Evolutionary conservation across 805 yeast genomes (phyloP), one percentile per base, ranked within the genome.

Genomic region (Wickerhamiella vanderwaltii): DNA sequence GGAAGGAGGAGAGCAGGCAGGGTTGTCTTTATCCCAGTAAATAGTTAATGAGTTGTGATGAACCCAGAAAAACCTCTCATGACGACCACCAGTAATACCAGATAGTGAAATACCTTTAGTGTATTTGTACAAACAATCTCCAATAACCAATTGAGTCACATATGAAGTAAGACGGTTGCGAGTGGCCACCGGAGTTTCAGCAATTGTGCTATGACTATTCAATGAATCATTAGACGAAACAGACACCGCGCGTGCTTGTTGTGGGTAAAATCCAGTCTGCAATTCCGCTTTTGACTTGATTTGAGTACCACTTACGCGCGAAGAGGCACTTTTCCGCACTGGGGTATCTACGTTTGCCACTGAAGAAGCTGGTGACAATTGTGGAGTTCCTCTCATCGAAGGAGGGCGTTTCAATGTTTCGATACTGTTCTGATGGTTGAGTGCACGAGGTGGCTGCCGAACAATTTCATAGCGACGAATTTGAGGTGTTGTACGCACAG

Each of bases 21-120:
- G 96, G 53, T 83, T 83, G 11, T 76, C 69, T 3, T 72, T 69
- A 4, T 88, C 78, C 98, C 98, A 88, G 59, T 84, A 85, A 36
- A 88, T 65, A 0, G 95, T 84, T 65, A 85, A 63, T 6, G 91
- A 79, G 59, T 87, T 86, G 2, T 97, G 97, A 61, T 88, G 94
- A 35, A 91, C 74, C 97, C 97, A 88, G 69, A 88, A 88, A 63
- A 75, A 88, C 49, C 96, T 71, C 56, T 80, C 91, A 56, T 88
- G 98, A 46, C 96, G 72, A 31, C 73, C 72, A 39, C 85, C 91
- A 0, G 88, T 72, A 16, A 84, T 69, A 1, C 79, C 69, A 37
- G 54, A 55, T 6, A 68, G 61, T 25, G 84, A 78, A 37, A 82
- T 65, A 11, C 86, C 79, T 46, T 93, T 75, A 58, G 79, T 84